Evolutionary conservation across 2,329 filamentous ascomycete species (phyloP).

Genomic region (Paracamarosporium sp.): DNA sequence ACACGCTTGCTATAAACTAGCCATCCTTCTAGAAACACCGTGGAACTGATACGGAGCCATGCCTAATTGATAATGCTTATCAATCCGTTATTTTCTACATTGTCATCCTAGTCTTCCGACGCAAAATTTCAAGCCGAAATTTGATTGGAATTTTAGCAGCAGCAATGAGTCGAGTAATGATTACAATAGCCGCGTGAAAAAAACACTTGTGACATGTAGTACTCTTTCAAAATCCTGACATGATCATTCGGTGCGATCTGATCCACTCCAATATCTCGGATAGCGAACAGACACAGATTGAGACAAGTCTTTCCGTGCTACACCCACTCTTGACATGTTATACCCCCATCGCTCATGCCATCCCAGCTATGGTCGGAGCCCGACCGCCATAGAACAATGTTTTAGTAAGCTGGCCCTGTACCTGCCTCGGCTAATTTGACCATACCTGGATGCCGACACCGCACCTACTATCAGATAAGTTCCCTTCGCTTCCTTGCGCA

Average conservation of each 20-base stretch:
- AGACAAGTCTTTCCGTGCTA: background rate
- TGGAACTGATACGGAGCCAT: no score
- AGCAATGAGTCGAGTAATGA: no score
- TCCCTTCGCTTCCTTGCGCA: background rate
- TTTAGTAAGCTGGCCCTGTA: slow-evolving; percentile 5
- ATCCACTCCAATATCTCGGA: background rate
- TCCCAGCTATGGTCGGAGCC: background rate
- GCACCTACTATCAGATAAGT: slow-evolving; percentile 40
- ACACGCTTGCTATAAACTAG: no score
- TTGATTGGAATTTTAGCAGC: no score
- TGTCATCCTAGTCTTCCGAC: background rate
- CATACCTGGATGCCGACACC: slow-evolving; percentile 3
- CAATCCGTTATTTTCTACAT: no score
- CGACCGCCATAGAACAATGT: background rate
- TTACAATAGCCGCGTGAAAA: no score
- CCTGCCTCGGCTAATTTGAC: slow-evolving; percentile 12
- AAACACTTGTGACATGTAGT: no score
- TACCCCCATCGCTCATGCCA: background rate
- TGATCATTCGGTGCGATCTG: background rate
- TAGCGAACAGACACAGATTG: background rate
- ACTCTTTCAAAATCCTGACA: no score
- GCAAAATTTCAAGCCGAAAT: background rate
- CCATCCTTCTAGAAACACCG: no score
- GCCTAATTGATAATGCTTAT: no score
- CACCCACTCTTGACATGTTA: background rate